Base-by-base conservation (phyloP, 23 red algal species). In the Gracilariopsis chorda region DNA sequence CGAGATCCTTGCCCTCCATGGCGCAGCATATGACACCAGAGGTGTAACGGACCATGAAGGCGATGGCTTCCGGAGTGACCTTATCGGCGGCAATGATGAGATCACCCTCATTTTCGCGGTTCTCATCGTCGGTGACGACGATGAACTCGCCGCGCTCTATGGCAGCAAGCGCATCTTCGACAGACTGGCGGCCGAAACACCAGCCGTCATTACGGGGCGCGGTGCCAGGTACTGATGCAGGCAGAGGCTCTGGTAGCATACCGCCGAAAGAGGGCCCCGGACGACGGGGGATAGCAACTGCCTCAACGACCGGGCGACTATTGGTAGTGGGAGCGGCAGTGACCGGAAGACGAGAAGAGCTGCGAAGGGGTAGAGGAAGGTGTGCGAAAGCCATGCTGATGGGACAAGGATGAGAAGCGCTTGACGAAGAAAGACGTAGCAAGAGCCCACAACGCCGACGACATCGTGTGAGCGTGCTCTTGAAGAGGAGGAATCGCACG, bases 91-190 rank as follows among this genome's bases (percentile, higher is more conserved):
- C 96, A 40, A 95, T 70, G 69, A 98, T 98, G 65, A 98, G 92
- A 42, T 98, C 96, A n/a, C 96, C 96, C 51, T 98, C 96, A 51
- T 98, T 98, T 77, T 98, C 96, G 48, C 96, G 92, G 64, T 93
- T 92, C 37, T 95, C 93, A 74, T 98, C 96, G 51, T 98, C 96
- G 9, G 82, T 86, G 41, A 98, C 92, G 35, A 98, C 84, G 37
- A 98, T 73, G 44, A 95, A 94, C 44, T 94, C 73, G 46, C 96
- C 96, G 41, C 69, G 59, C 10, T 40, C 75, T n/a, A 98, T 80
- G 33, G 88, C 96, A 16, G 32, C 88, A 19, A 98, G 58, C 1
- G 96, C 96, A 20, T 36, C 85, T 35, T 95, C 69, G 0, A 98
- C 96, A 16, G 79, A 88, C 88, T 94, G 23, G n/a, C 63, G 74